Base-by-base conservation (phyloP, 1,284 basidiomycete species). In the Agaricales sp. region DNA sequence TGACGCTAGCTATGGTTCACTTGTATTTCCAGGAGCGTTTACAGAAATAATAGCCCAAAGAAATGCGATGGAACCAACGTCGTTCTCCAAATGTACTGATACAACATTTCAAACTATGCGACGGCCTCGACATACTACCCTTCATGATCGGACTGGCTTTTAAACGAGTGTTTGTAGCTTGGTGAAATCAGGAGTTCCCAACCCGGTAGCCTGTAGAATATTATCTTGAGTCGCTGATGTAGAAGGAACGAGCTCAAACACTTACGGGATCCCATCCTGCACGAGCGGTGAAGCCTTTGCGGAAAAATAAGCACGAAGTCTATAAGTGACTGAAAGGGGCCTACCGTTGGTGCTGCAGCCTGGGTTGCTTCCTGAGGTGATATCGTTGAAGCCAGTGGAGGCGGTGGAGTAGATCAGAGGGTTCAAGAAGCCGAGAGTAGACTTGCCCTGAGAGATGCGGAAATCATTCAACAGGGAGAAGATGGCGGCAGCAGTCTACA, bases 231-330 rank as follows among this genome's bases (percentile, higher is more conserved):
- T 52, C 41, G 37, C 14, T 30, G 6, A 30, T 6, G 26, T 30
- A 54, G 47, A 30, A 30, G 20, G n/a, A n/a, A n/a, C n/a, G n/a
- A n/a, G n/a, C n/a, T n/a, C n/a, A n/a, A 48, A 46, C 37, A 61
- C 70, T 64, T 57, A 79, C 77, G 45, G 79, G 77, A 62, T 81
- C 79, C 79, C 78, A 81, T 19, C 78, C 78, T n/a, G 54, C 55
- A 1, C 61, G 63, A 45, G 79, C 76, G 47, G 69, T 67, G 55
- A 80, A 79, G 12, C 74, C 75, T n/a, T n/a, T n/a, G n/a, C n/a
- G n/a, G n/a, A n/a, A n/a, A n/a, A n/a, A n/a, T 66, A 48, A 3
- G 21, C 26, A 45, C 18, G 13, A 21, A 22, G 4, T 26, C 46
- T 18, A 26, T 24, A 44, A 16, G 25, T 26, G 12, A 35, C 38